phyloP scores from a whole-genome alignment of 441 rosid genomes.

The Gossypium gossypioides region DNA sequence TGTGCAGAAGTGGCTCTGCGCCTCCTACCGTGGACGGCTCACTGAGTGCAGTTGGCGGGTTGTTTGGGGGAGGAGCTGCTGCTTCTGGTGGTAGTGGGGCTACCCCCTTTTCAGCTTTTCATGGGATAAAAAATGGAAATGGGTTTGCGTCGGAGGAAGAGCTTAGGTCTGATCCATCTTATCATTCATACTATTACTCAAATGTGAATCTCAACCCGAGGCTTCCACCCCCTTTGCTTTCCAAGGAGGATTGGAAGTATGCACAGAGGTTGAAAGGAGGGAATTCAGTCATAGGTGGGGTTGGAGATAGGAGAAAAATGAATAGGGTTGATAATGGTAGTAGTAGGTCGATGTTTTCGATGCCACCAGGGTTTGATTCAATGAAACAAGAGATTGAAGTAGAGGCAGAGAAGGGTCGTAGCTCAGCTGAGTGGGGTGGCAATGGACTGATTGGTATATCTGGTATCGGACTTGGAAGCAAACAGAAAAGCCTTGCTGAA shows the following conservation, averaged over 20 bases:
- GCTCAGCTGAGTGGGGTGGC: constrained; percentile 63
- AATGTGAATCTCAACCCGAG: constrained; percentile 88
- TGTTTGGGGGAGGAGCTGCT: constrained; percentile 37
- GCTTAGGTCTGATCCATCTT: constrained; percentile 84
- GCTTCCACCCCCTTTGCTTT: constrained; percentile 64
- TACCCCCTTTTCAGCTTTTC: constrained; percentile 35
- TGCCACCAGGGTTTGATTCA: constrained; percentile 81
- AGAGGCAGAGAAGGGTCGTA: constrained; percentile 30
- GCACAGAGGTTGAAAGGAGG: constrained; percentile 78
- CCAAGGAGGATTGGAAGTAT: constrained; percentile 44
- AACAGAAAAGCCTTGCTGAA: constrained; percentile 38
- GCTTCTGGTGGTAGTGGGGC: constrained; percentile 10
- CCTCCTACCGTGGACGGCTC: too few species aligned
- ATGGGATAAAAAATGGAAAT: constrained; percentile 36
- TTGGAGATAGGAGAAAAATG: constrained; percentile 72
- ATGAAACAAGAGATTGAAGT: constrained; percentile 48
- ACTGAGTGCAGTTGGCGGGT: neutral
- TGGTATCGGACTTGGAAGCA: constrained; percentile 43
- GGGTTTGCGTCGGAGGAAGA: constrained; percentile 56
- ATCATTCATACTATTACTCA: constrained; percentile 65
- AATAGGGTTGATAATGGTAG: constrained; percentile 35
- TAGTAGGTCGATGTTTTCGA: constrained; percentile 48
- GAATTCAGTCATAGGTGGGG: constrained; percentile 46
- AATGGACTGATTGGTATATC: constrained; percentile 82
- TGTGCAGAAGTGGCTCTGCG: constrained; percentile 40